Conservation (phyloP, 345 rosid genomes). For the Acer negundo region DNA sequence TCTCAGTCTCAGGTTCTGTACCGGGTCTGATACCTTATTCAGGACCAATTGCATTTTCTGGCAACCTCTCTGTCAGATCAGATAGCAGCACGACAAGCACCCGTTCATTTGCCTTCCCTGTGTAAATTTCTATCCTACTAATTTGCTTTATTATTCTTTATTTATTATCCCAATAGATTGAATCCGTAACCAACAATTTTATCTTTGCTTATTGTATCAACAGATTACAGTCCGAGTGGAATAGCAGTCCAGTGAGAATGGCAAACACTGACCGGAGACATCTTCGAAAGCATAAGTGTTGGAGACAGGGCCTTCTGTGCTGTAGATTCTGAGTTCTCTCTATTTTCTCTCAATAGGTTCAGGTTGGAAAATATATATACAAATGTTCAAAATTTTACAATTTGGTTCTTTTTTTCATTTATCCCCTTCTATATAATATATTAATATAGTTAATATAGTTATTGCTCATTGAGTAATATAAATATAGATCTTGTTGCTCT, state of each 20-base stretch:
- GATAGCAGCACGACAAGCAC: slow-evolving; percentile 94
- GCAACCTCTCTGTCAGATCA: slow-evolving; percentile 79
- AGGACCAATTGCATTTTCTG: slow-evolving; percentile 66
- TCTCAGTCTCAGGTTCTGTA: slow-evolving; percentile 60
- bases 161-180: not conserved
- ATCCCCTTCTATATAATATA: not conserved
- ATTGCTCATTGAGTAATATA: slow-evolving; percentile 18
- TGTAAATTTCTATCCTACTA: slow-evolving; percentile 41
- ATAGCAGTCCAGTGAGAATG: slow-evolving; percentile 91
- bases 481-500: slow-evolving; percentile 9
- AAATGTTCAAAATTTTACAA: slow-evolving; percentile 19
- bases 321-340: slow-evolving; percentile 76
- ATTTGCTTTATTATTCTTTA: not conserved
- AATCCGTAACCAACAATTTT: not conserved
- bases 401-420: not conserved
- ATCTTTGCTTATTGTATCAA: not conserved
- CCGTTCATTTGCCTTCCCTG: slow-evolving; percentile 91
- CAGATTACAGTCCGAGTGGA: slow-evolving; percentile 95
- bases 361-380: slow-evolving; percentile 8
- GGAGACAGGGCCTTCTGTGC: slow-evolving; percentile 72
- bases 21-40: slow-evolving; percentile 67
- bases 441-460: not conserved
- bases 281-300: slow-evolving; percentile 52
- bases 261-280: slow-evolving; percentile 64
- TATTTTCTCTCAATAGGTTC: slow-evolving; percentile 37